Conservation (phyloP, 129 eudicot genomes). For the Tanacetum coccineum region DNA sequence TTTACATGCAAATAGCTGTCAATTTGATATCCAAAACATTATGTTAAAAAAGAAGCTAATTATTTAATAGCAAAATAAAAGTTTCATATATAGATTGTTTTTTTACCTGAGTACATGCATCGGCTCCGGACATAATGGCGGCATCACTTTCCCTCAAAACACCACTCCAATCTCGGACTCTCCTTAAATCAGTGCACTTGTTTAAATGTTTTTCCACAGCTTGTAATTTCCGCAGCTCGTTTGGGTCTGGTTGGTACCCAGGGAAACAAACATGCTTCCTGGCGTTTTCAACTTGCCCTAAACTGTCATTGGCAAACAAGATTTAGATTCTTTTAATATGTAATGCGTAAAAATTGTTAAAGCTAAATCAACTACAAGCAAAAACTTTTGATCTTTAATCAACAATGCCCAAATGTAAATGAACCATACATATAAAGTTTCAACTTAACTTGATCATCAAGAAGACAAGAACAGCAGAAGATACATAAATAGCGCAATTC, state of each 20-base stretch:
- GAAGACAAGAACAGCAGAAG: too few species aligned
- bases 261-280: slow-evolving; percentile 52
- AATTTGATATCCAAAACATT: slow-evolving; percentile 27
- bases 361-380: not conserved
- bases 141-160: slow-evolving; percentile 58
- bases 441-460: too few species aligned
- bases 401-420: not conserved
- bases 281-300: slow-evolving; percentile 78
- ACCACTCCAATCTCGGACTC: slow-evolving; percentile 63
- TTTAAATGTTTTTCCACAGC: slow-evolving; percentile 51
- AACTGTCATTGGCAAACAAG: slow-evolving; percentile 38
- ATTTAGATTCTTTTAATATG: slow-evolving; percentile 5
- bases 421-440: too few species aligned
- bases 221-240: slow-evolving; percentile 59
- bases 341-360: not conserved
- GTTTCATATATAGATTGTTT: not conserved
- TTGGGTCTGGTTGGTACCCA: slow-evolving; percentile 46
- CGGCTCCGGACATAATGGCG: slow-evolving; percentile 85
- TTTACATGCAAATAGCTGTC: slow-evolving; percentile 79
- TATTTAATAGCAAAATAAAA: not conserved
- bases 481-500: too few species aligned
- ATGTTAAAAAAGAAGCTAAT: not conserved
- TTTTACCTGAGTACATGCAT: slow-evolving; percentile 68
- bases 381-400: slow-evolving; percentile 1
- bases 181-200: slow-evolving; percentile 60